A percentile compares a stretch with the other conserved stretches of the same genome.
Conservation (phyloP, 257 asterid genomes). For the Solanum sitiens region DNA sequence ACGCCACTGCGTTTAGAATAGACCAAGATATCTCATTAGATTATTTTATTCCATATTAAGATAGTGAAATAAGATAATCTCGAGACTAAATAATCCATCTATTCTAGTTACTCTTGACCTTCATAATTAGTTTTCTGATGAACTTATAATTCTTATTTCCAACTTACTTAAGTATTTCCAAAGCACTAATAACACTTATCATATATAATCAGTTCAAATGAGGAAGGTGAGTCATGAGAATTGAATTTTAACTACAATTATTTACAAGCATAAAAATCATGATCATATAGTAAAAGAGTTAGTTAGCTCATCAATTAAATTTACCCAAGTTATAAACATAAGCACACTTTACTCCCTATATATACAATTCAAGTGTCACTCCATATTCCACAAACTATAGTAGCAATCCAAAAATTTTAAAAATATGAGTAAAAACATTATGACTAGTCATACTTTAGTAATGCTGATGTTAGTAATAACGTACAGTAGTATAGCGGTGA, state of each 20-base stretch:
- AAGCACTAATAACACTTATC: background rate
- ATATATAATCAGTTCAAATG: no score
- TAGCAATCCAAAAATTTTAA: no score
- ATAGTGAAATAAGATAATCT: no score
- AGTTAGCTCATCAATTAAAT: background rate
- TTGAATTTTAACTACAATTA: background rate
- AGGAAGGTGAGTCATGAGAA: background rate
- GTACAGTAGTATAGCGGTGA: constrained; percentile 12
- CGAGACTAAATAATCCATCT: background rate
- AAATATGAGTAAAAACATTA: constrained; percentile 17
- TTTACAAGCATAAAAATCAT: background rate
- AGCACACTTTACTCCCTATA: background rate
- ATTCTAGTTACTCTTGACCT: no score
- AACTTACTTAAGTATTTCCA: background rate
- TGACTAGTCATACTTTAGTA: background rate
- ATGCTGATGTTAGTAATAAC: constrained; percentile 16
- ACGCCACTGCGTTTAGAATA: no score
- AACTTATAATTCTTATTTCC: background rate
- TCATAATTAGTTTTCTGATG: background rate
- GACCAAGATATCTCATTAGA: no score
- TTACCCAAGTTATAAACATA: background rate
- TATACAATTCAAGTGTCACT: background rate
- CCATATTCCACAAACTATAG: background rate
- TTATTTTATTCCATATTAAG: no score
- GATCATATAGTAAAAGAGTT: background rate